Base-by-base conservation (phyloP, 1,139 yeast genomes). In the Eremothecium sinecaudum region DNA sequence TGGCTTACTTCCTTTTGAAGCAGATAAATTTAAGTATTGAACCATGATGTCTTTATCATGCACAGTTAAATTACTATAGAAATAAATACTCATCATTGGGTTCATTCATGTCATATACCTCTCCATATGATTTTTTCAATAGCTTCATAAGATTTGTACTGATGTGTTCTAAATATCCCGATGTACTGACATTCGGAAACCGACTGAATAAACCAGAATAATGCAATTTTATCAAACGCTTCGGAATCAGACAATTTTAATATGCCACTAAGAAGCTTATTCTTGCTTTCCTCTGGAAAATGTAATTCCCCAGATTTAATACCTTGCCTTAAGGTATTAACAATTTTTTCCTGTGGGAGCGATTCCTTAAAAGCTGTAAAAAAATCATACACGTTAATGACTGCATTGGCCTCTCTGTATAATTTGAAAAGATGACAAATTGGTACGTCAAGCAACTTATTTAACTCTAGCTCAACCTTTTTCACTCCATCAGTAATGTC, bases 391-490 rank as follows among this genome's bases (percentile, higher is more conserved):
- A 83, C 70, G 51, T 84, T 86, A 43, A 84, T 69, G 17, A 68
- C 63, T 2, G 77, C 66, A 18, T 84, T 82, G 0, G 95, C 90
- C 50, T 86, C 96, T 41, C 90, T 72, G 54, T 79, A 79, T 14
- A 84, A 66, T 31, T 73, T 69, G 58, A 75, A 86, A 36, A 84
- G 55, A 29, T 70, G 71, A 23, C 74, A 64, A 9, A 79, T 53
- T 2, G 69, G 65, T 28, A 78, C 92, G 39, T 65, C 71, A 38
- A 66, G 32, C 1, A 42, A 26, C 10, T 46, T 39, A 32, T 58
- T 55, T 15, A 58, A 34, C 15, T 42, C 35, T 7, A 45, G 24
- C 35, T 43, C 28, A 41, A 33, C 26, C 27, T 35, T 28, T 4
- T 30, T 22, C 3, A 30, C 30, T 7, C 34, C 39, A 5, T 18